A percentile compares a stretch with the other conserved stretches of the same genome.
Conservation (phyloP, 2,329 filamentous ascomycete species). For the Diaporthe citrichinensis region DNA sequence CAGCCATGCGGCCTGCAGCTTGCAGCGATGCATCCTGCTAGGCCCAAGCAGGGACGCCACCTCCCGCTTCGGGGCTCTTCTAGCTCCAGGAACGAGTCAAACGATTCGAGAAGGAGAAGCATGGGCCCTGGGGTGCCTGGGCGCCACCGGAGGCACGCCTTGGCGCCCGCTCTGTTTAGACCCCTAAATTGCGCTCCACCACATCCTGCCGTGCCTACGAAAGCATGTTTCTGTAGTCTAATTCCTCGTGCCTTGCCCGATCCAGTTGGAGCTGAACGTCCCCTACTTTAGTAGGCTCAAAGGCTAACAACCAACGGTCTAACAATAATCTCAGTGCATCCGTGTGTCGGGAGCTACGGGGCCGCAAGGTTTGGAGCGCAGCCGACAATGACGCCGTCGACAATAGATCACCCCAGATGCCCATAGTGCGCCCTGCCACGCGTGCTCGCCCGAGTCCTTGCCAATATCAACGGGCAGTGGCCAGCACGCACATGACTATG, state of each 20-base stretch:
- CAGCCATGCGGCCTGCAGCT: conserved; percentile 14
- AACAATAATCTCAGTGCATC: neutral
- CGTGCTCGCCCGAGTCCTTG: neutral
- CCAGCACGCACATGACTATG: neutral
- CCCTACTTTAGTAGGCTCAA: neutral
- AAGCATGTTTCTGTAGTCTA: conserved; percentile 24
- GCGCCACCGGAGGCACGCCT: neutral
- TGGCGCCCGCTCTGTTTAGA: conserved; percentile 17
- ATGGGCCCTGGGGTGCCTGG: neutral
- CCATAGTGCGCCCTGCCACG: neutral
- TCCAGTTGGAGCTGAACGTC: neutral
- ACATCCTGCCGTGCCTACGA: conserved; percentile 17
- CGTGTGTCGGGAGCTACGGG: conserved; percentile 18
- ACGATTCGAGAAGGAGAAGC: conserved; percentile 14
- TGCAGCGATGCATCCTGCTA: conserved; percentile 9
- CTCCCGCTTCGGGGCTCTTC: conserved; percentile 7
- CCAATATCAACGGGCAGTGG: neutral
- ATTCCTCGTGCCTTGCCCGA: conserved; percentile 4
- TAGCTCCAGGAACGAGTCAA: conserved; percentile 30
- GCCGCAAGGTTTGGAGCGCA: neutral
- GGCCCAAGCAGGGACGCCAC: conserved; percentile 6
- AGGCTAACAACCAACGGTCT: neutral
- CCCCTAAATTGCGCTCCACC: conserved; percentile 18
- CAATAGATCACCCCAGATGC: neutral
- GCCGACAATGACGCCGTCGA: conserved; percentile 5